phyloP scores from a whole-genome alignment of 257 asterid species.

The Ilex aquifolium region DNA sequence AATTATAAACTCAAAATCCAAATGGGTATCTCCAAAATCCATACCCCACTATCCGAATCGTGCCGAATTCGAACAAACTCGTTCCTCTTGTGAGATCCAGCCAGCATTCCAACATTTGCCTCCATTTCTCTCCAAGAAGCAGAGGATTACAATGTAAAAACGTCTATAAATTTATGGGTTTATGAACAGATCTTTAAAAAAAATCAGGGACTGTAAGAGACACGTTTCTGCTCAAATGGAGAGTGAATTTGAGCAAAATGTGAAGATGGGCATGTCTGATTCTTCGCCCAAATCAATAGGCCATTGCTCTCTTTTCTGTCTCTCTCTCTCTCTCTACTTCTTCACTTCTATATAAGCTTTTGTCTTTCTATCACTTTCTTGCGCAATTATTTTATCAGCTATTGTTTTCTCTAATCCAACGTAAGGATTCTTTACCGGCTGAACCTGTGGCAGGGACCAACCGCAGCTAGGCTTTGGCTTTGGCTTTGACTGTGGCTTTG shows the following conservation, averaged over 20 bases:
- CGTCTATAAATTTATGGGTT: neutral
- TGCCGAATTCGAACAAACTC: slow-evolving; percentile 68
- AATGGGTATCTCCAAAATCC: slow-evolving; percentile 9
- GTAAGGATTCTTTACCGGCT: slow-evolving; percentile 24
- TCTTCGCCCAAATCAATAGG: slow-evolving; percentile 22
- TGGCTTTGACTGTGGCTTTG: too few species aligned
- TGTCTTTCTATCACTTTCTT: slow-evolving; percentile 26
- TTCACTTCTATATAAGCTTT: slow-evolving; percentile 3
- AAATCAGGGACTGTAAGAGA: neutral
- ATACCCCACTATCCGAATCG: slow-evolving; percentile 80
- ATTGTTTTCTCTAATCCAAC: slow-evolving; percentile 1
- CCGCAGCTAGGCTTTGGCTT: slow-evolving; percentile 6
- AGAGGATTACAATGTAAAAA: neutral
- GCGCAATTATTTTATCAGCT: slow-evolving; percentile 4
- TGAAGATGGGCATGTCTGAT: slow-evolving; percentile 19
- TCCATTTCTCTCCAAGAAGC: slow-evolving; percentile 42
- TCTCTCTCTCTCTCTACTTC: slow-evolving; percentile 6
- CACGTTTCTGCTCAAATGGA: slow-evolving; percentile 7
- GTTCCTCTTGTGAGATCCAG: slow-evolving; percentile 80
- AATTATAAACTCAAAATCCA: slow-evolving; percentile 13
- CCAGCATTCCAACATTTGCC: slow-evolving; percentile 75
- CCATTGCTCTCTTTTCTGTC: slow-evolving; percentile 16
- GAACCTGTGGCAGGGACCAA: slow-evolving; percentile 5
- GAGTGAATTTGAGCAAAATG: neutral
- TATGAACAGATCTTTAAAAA: neutral